A percentile compares a stretch with the other conserved stretches of the same genome.
Conservation (phyloP, 805 yeast genomes). For the Lachancea mirantina region DNA sequence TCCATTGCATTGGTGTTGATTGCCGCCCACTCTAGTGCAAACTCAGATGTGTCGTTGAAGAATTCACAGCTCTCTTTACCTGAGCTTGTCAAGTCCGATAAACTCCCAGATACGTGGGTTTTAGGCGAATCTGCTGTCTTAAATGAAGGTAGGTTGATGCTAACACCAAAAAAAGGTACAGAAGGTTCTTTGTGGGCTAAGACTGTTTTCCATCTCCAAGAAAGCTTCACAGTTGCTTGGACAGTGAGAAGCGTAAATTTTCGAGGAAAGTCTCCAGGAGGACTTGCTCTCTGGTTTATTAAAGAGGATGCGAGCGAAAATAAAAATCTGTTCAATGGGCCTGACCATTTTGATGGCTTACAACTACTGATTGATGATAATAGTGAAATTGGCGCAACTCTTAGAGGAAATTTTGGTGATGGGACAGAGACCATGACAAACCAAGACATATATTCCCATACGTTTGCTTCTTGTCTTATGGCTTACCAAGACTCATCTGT, state of each 20-base stretch:
- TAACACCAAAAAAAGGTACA: constrained; percentile 39
- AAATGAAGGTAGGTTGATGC: constrained; percentile 46
- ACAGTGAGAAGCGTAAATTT: constrained; percentile 57
- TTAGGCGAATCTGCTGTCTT: constrained; percentile 34
- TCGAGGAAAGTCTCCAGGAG: constrained; percentile 44
- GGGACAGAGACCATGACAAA: constrained; percentile 35
- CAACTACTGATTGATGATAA: constrained; percentile 51
- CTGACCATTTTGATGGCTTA: constrained; percentile 53
- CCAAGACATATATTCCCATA: constrained; percentile 24
- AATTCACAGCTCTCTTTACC: constrained; percentile 34
- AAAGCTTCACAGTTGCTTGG: constrained; percentile 51
- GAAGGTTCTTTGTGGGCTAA: constrained; percentile 43
- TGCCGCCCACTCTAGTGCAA: constrained; percentile 3
- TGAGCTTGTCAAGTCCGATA: constrained; percentile 31
- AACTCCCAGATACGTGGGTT: constrained; percentile 33
- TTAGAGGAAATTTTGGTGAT: constrained; percentile 56
- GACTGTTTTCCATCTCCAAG: constrained; percentile 25
- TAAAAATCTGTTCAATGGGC: constrained; percentile 45
- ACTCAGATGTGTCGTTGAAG: constrained; percentile 17
- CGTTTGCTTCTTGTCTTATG: constrained; percentile 52
- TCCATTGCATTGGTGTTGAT: no score
- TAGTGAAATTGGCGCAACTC: constrained; percentile 40
- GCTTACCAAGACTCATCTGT: constrained; percentile 61
- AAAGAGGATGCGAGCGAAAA: constrained; percentile 27
- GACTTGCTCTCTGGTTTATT: constrained; percentile 53